These are phyloP conservation scores for Colletotrichum sp. DNA, from an alignment of 2,329 filamentous ascomycete genomes.

Conservation along the genomic window DNA sequence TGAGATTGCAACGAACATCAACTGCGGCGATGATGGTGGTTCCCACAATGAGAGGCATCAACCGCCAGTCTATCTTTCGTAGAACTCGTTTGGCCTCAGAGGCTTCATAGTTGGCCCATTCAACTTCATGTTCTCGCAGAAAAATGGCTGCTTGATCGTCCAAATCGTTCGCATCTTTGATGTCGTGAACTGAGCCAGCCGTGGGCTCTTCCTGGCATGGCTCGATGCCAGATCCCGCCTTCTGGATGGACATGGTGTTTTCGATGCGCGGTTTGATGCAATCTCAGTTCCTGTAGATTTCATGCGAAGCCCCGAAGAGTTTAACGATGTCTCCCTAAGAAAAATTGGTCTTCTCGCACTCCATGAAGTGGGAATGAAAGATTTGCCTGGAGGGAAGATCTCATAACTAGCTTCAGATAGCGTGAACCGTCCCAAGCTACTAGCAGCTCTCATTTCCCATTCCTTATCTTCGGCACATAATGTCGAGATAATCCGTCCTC, in stretches of 20 bases:
- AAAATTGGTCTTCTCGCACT: not conserved
- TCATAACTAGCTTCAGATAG: not conserved
- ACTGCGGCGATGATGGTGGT: not conserved
- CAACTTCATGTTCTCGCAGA: not conserved
- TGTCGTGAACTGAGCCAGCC: not conserved
- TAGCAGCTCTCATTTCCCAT: not conserved
- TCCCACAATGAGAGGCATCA: constrained; percentile 9
- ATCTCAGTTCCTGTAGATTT: not conserved
- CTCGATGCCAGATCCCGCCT: not conserved
- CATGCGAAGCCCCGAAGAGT: not conserved
- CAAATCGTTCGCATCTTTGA: not conserved
- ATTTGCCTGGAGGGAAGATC: not conserved
- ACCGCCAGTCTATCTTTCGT: constrained; percentile 8
- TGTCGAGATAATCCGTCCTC: not conserved
- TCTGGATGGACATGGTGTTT: not conserved
- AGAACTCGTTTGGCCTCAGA: not conserved
- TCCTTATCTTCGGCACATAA: not conserved
- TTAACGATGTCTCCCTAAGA: not conserved
- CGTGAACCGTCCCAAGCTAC: not conserved
- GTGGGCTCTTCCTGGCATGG: not conserved
- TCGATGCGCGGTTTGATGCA: not conserved
- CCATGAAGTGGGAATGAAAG: not conserved
- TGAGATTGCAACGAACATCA: not conserved
- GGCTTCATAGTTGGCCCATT: not conserved
- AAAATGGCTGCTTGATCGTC: not conserved